Evolutionary conservation across 1,284 basidiomycete species (phyloP), one percentile per base, ranked within the genome.

Genomic region (Polyporus tsugae): DNA sequence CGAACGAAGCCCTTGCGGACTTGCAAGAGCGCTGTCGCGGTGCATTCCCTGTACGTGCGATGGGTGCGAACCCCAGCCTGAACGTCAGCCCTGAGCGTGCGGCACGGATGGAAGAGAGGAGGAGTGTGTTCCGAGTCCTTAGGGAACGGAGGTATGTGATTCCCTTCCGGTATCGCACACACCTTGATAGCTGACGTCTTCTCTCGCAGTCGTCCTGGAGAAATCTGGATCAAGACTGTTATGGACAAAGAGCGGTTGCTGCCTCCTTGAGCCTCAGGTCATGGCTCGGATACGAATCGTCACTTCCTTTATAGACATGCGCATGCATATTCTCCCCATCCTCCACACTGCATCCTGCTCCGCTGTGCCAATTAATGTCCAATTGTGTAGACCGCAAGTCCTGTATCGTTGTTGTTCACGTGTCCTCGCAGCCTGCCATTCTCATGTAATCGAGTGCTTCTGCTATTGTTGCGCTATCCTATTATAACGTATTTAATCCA

Each of bases 1-100:
- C 93, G 62, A 91, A 93, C 75, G 93, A 95, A 77, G 89, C 91
- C 7, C 83, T 94, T 29, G 88, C 85, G n/a, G 93, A 95, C 79
- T 81, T 95, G 70, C 91, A 91, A 73, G 85, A 84, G 62, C 85
- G 93, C 6, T 93, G 92, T 78, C 86, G 88, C 1, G 86, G 86
- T 0, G 87, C 83, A 11, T 92, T 92, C 77, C 89, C 91, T 42
- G 86, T 87, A 2, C 81, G 89, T 60, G 85, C 84, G 39, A 78
- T 66, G 11, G 74, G 73, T 19, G 66, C 69, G 4, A 65, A 60
- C 19, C 67, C 68, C 42, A 29, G 38, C 29, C 22, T 71, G 39
- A 46, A 60, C 36, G 36, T 70, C 25, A 74, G 77, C 72, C 78
- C 68, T 65, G 76, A 72, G 70, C 69, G 78, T 29, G 72, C 77